Percentiles rank a stretch among this genome's conserved stretches.
Conservation (phyloP, 1,284 basidiomycete species). For the Takashimella koratensis region DNA sequence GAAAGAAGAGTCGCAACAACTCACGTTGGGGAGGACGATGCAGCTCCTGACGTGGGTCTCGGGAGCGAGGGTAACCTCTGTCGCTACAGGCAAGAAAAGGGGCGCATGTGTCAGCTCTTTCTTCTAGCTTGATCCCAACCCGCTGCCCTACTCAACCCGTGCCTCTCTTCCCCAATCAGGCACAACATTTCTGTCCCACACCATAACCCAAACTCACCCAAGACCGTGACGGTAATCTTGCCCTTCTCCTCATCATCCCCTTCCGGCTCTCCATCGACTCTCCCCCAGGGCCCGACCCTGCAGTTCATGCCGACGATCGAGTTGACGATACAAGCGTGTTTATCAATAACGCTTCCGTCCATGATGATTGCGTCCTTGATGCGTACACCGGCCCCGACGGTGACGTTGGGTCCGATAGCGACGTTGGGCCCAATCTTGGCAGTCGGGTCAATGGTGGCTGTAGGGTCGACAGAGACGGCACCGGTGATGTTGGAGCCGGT, state of each 20-base stretch:
- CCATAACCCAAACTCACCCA: no score
- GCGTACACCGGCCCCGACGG: conserved; percentile 50
- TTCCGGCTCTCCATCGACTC: conserved; percentile 52
- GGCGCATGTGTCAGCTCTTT: background rate
- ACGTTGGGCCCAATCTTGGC: conserved; percentile 55
- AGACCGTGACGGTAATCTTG: conserved; percentile 51
- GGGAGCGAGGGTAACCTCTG: conserved; percentile 49
- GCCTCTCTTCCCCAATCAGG: no score
- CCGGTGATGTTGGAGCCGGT: conserved; percentile 45
- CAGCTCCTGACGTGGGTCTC: conserved; percentile 50
- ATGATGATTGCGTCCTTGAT: conserved; percentile 54
- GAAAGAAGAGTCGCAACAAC: no score
- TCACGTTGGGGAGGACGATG: conserved; percentile 53
- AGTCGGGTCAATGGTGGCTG: conserved; percentile 47
- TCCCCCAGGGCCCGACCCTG: conserved; percentile 51
- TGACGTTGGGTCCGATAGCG: conserved; percentile 49
- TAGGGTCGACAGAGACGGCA: conserved; percentile 51
- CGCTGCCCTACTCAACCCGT: no score
- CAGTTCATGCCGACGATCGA: conserved; percentile 50
- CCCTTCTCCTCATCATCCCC: conserved; percentile 45
- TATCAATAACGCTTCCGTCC: conserved; percentile 50
- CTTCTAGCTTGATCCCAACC: background rate
- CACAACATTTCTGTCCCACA: no score
- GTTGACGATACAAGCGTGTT: conserved; percentile 52
- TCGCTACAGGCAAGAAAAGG: conserved; percentile 27